Evolutionary conservation across 2,329 filamentous ascomycete genomes (phyloP).

Genomic region (Dactylella cylindrospora): DNA sequence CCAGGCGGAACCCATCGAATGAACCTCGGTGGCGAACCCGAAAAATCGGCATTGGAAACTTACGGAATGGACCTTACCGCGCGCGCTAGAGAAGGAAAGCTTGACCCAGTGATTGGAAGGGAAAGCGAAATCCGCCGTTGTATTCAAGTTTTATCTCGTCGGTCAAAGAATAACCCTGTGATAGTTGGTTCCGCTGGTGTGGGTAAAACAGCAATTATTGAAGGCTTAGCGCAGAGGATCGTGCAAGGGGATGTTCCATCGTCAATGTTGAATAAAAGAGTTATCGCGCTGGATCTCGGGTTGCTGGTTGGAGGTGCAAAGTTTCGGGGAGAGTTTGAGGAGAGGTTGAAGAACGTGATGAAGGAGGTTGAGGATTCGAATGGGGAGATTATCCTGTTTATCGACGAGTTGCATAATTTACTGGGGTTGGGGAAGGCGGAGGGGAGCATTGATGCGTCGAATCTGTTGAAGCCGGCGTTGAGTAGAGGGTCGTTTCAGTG

Average conservation of each 20-base stretch:
- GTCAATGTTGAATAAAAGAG: slow-evolving; percentile 90
- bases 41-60: slow-evolving; percentile 87
- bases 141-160: slow-evolving; percentile 86
- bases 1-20: slow-evolving; percentile 92
- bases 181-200: slow-evolving; percentile 89
- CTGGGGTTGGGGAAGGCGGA: slow-evolving; percentile 92
- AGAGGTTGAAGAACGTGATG: slow-evolving; percentile 81
- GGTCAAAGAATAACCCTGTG: slow-evolving; percentile 95
- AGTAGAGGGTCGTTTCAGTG: slow-evolving; percentile 91
- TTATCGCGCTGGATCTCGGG: slow-evolving; percentile 83
- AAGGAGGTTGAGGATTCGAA: slow-evolving; percentile 88
- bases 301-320: slow-evolving; percentile 94
- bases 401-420: slow-evolving; percentile 89
- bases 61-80: slow-evolving; percentile 89
- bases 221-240: slow-evolving; percentile 86
- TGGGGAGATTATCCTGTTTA: slow-evolving; percentile 88
- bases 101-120: slow-evolving; percentile 93
- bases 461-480: slow-evolving; percentile 89
- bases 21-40: slow-evolving; percentile 73
- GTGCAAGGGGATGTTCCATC: slow-evolving; percentile 91
- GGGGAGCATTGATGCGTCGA: slow-evolving; percentile 94
- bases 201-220: slow-evolving; percentile 89
- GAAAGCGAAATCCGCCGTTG: slow-evolving; percentile 90
- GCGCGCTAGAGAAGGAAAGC: slow-evolving; percentile 79
- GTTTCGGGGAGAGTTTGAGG: slow-evolving; percentile 93